Percentiles rank a stretch among this genome's conserved stretches.
These are phyloP conservation scores for Melanogaster broomeanus DNA, from an alignment of 768 basidiomycete genomes.

Conservation along the genomic window DNA sequence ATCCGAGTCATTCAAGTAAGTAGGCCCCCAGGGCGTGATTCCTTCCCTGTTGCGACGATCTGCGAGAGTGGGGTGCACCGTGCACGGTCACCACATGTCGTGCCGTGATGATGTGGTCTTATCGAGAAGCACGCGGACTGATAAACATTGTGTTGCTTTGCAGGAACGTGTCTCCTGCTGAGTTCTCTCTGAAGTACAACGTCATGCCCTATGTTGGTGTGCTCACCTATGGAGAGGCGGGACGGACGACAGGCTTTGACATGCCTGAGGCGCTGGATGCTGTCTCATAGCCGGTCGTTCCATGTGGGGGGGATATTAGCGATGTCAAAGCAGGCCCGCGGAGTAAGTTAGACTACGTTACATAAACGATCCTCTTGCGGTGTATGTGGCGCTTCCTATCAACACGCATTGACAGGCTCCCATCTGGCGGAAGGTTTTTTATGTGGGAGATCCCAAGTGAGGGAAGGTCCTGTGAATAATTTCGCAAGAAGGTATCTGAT, in stretches of 20 bases:
- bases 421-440: constrained; percentile 2
- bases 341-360: constrained; percentile 15
- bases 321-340: constrained; percentile 11
- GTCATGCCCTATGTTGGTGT: constrained; percentile 88
- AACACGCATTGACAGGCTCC: constrained; percentile 3
- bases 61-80: constrained; percentile 1
- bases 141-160: constrained; percentile 12
- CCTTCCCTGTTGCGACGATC: background rate
- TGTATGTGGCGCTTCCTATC: constrained; percentile 15
- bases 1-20: constrained; percentile 73
- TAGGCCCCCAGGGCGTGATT: constrained; percentile 19
- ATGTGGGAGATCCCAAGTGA: background rate
- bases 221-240: constrained; percentile 76
- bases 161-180: constrained; percentile 65
- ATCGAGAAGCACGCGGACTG: no score
- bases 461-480: background rate
- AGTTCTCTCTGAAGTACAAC: constrained; percentile 83
- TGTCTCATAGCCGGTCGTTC: constrained; percentile 19
- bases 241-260: constrained; percentile 42
- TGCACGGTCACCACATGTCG: constrained; percentile 22
- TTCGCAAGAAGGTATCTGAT: no score
- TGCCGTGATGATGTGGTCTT: constrained; percentile 13
- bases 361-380: constrained; percentile 13
- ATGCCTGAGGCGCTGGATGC: constrained; percentile 35
- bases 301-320: background rate